Base-by-base conservation (phyloP, 2,329 filamentous ascomycete species). In the Thermoascus crustaceus region DNA sequence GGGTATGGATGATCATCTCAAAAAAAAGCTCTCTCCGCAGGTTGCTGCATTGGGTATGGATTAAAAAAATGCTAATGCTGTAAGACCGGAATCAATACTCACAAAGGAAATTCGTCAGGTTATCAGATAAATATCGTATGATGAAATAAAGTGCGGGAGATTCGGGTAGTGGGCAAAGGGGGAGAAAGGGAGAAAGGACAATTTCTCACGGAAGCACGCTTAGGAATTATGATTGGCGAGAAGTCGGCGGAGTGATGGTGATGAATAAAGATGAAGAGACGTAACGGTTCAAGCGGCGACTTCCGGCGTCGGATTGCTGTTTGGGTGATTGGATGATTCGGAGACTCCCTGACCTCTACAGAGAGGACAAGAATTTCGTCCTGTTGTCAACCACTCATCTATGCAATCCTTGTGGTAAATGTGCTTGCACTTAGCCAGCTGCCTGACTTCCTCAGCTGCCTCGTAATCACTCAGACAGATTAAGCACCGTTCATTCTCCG, bases 381-480 rank as follows among this genome's bases (percentile, higher is more conserved):
- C 75, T 38, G 77, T 81, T 11, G 76, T 82, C 30, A 82, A 63
- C 78, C 78, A 82, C 76, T 80, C 73, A 54, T 82, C 78, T 54
- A 83, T 82, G 55, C 78, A 83, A 46, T 80, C 72, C 44, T 69
- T 72, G 58, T 83, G 78, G 58, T 79, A 83, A 39, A 81, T 52
- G 54, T 83, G 78, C 30, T 71, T 71, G 61, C 78, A 83, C 53
- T 76, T 78, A 39, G 68, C 61, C 39, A 83, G 61, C 51, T 72
- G 71, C 40, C 78, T 66, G 16, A 75, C 69, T 47, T 78, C 71
- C 43, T 82, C 78, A 6, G 69, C 68, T 8, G 62, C 64, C 53
- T 79, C 75, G 50, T 80, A 82, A 46, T 82, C 77, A 43, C 72
- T 75, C 27, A 82, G 60, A 52, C 78, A 83, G 31, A 83, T 78